These are phyloP conservation scores for Scutellaria galericulata DNA, from an alignment of 257 asterid species.

Conservation along the genomic window DNA sequence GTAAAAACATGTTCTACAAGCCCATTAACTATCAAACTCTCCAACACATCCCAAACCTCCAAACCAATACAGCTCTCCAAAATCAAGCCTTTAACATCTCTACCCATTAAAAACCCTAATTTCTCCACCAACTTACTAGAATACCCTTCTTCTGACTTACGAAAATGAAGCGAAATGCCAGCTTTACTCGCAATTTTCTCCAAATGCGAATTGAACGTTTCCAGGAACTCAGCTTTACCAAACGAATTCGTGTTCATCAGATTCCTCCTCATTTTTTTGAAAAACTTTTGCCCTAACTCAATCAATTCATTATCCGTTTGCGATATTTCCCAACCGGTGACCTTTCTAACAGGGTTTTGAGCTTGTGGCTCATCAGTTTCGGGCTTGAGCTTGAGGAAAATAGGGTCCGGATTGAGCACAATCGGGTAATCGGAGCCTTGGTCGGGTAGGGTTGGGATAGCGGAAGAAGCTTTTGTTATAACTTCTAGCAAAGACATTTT, in stretches of 20 bases:
- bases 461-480: slow-evolving; percentile 65
- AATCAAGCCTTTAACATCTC: slow-evolving; percentile 65
- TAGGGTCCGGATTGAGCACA: slow-evolving; percentile 60
- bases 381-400: slow-evolving; percentile 52
- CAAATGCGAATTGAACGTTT: slow-evolving; percentile 52
- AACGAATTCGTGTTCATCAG: slow-evolving; percentile 54
- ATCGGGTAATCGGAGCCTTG: slow-evolving; percentile 53
- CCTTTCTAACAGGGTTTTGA: slow-evolving; percentile 43
- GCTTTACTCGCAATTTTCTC: slow-evolving; percentile 42
- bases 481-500: slow-evolving; percentile 70
- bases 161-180: slow-evolving; percentile 41
- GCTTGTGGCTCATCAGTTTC: slow-evolving; percentile 41
- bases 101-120: slow-evolving; percentile 55
- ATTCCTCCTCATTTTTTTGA: slow-evolving; percentile 47
- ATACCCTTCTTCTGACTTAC: slow-evolving; percentile 44
- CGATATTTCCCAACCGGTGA: slow-evolving; percentile 60
- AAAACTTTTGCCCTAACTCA: slow-evolving; percentile 51
- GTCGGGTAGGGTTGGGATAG: slow-evolving; percentile 31
- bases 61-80: slow-evolving; percentile 66
- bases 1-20: slow-evolving; percentile 51
- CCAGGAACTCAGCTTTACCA: slow-evolving; percentile 52
- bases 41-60: slow-evolving; percentile 70
- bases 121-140: slow-evolving; percentile 53
- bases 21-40: slow-evolving; percentile 60
- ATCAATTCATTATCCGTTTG: slow-evolving; percentile 52